A percentile compares a stretch with the other conserved stretches of the same genome.
These are phyloP conservation scores for Avena eriantha DNA, from an alignment of 176 grass and related monocot genomes.

Conservation along the genomic window DNA sequence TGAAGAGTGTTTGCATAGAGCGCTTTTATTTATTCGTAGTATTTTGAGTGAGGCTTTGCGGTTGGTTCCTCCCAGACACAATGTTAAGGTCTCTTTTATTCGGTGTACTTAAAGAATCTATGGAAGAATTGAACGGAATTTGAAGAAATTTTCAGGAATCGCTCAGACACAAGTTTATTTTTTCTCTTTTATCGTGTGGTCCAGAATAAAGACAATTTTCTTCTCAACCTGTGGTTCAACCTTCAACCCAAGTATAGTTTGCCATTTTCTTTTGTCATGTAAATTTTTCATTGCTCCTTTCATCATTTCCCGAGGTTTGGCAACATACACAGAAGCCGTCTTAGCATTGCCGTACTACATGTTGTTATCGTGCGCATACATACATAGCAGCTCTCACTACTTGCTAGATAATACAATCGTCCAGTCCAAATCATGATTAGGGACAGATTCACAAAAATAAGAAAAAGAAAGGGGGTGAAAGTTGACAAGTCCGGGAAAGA, in stretches of 20 bases:
- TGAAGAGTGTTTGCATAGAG: no score
- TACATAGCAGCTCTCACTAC: not conserved
- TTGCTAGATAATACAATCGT: not conserved
- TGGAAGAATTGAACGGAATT: no score
- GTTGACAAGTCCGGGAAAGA: not conserved
- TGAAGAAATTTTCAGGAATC: no score
- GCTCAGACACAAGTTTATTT: no score
- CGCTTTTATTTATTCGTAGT: no score
- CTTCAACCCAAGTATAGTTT: not conserved
- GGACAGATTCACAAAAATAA: not conserved
- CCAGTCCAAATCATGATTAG: constrained; percentile 8
- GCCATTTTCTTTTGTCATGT: not conserved
- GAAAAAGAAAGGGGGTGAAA: not conserved
- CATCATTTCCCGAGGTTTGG: not conserved
- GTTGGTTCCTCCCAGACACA: not conserved
- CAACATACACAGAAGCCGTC: not conserved
- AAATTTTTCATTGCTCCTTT: not conserved
- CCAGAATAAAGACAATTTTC: no score
- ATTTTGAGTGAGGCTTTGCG: not conserved
- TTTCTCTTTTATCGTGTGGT: no score
- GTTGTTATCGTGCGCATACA: not conserved
- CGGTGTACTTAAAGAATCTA: no score
- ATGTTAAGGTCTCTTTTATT: not conserved
- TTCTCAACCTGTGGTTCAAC: not conserved
- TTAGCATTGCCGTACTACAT: not conserved